Evolutionary conservation across 192 early-diverging fungal species (phyloP), one percentile per base, ranked within the genome.

Genomic region (Coemansia sp.): DNA sequence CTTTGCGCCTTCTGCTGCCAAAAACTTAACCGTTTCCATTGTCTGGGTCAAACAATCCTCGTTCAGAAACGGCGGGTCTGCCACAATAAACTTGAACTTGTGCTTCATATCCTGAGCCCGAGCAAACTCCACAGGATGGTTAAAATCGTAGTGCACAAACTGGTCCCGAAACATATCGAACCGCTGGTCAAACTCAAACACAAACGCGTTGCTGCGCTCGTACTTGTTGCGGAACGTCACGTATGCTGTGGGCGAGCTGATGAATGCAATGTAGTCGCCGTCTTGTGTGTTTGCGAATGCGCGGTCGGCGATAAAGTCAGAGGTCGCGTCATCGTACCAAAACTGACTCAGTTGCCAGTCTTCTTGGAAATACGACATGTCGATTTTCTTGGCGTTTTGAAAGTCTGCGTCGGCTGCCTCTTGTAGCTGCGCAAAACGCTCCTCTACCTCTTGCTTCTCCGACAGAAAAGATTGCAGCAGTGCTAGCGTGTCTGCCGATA

Each of bases 11-110:
- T 66, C 60, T 24, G 80, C 84, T 3, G 72, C 68, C 23, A 92
- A 56, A 59, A 73, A 82, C 49, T 71, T 47, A 1, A 84, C 85
- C 0, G 87, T 87, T 52, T 86, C 64, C 55, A 85, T 57, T 1
- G 88, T 89, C 72, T 91, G 88, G 48, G 81, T 76, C 62, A 85
- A 76, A 56, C 90, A 93, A 61, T 91, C 90, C 63, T 87, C 82
- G 67, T 83, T 85, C 17, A 93, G 71, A 60, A 93, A 93, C 24
- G 91, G 91, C 5, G 91, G 91, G 67, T 93, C 91, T 9, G 84
- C 87, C 6, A 92, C 75, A 48, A 93, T 82, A 61, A 86, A 84
- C 74, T 90, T 87, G 37, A 91, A 85, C 11, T 76, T 68, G 47
- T 70, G 75, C 56, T 76, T 64, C 25, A 85, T 52, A 17, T 76